A percentile compares a stretch with the other conserved stretches of the same genome.
These are phyloP conservation scores for Dalbergia cochinchinensis DNA, from an alignment of 306 rosid genomes.

Conservation along the genomic window DNA sequence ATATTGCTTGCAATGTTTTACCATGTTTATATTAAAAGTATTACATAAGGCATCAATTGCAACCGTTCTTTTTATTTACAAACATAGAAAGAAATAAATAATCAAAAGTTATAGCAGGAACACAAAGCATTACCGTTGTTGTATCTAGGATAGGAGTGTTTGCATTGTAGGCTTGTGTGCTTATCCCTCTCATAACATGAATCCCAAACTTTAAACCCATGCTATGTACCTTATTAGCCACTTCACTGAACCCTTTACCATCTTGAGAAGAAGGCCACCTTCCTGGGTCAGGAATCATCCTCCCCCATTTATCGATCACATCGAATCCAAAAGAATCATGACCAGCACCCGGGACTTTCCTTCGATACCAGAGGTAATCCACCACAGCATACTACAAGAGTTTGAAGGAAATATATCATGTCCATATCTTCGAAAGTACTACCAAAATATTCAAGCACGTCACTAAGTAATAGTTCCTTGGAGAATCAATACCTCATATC, in stretches of 20 bases:
- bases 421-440: conserved; percentile 20
- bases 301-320: conserved; percentile 95
- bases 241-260: conserved; percentile 77
- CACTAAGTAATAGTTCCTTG: neutral
- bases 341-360: conserved; percentile 74
- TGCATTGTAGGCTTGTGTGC: conserved; percentile 90
- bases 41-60: neutral
- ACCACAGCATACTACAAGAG: conserved; percentile 84
- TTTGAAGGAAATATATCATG: conserved; percentile 41
- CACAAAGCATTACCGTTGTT: conserved; percentile 61
- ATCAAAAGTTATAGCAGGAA: conserved; percentile 17
- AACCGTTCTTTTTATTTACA: neutral
- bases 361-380: conserved; percentile 97
- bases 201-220: conserved; percentile 94
- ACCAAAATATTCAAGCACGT: conserved; percentile 21
- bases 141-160: conserved; percentile 85
- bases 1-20: neutral
- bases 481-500: conserved; percentile 54
- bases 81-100: conserved; percentile 6
- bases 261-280: conserved; percentile 90
- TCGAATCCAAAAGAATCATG: conserved; percentile 86
- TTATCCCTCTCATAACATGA: conserved; percentile 98
- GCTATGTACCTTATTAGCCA: conserved; percentile 75
- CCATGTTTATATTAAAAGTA: neutral
- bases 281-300: conserved; percentile 81